phyloP scores from a whole-genome alignment of 108 stramenopile genomes.

The Bacterosira constricta region DNA sequence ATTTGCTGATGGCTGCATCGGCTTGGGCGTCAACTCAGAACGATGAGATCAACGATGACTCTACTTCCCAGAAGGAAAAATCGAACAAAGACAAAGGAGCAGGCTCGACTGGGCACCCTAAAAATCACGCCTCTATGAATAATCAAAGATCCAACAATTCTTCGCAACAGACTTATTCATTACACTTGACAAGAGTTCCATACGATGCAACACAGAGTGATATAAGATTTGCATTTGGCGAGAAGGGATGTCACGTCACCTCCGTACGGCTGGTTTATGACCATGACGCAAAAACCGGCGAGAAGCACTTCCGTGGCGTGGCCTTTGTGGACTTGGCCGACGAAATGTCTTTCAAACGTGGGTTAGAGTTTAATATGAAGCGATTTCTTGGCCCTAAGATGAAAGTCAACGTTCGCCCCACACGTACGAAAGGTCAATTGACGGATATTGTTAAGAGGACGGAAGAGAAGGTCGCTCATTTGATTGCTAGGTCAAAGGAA shows the following conservation, averaged over 20 bases:
- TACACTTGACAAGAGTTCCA: slow-evolving; percentile 80
- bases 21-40: slow-evolving; percentile 25
- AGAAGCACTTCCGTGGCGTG: slow-evolving; percentile 76
- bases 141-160: background rate
- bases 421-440: slow-evolving; percentile 66
- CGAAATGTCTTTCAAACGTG: slow-evolving; percentile 58
- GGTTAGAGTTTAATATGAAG: slow-evolving; percentile 53
- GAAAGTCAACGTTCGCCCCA: slow-evolving; percentile 76
- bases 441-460: slow-evolving; percentile 71
- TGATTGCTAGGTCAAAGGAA: slow-evolving; percentile 55
- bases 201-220: slow-evolving; percentile 68
- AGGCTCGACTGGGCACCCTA: background rate
- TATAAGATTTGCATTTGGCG: slow-evolving; percentile 60
- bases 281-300: slow-evolving; percentile 41
- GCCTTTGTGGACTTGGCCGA: slow-evolving; percentile 81
- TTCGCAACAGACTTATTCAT: slow-evolving; percentile 40
- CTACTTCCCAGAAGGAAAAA: background rate
- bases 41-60: background rate
- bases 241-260: slow-evolving; percentile 64
- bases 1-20: slow-evolving; percentile 28
- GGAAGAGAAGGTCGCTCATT: slow-evolving; percentile 60
- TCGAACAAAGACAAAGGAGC: slow-evolving; percentile 6
- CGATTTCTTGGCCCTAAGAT: slow-evolving; percentile 53
- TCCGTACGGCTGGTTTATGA: slow-evolving; percentile 84
- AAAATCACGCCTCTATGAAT: background rate